Conservation (phyloP, 2,329 filamentous ascomycete species). For the Microsporum canis region DNA sequence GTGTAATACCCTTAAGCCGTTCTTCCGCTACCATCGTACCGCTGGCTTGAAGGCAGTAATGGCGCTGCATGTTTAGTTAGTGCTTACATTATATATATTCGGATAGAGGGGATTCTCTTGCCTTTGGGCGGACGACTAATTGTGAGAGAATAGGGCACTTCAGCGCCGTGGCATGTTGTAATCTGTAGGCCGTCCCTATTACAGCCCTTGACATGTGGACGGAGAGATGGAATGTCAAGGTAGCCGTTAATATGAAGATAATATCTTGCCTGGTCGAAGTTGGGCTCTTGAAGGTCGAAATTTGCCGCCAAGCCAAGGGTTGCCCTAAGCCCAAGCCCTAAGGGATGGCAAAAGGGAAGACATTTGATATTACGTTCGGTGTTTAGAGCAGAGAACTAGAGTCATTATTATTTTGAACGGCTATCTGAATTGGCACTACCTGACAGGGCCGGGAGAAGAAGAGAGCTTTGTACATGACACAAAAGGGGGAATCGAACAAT, state of each 20-base stretch:
- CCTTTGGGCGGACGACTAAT: background rate
- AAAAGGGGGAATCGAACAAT: background rate
- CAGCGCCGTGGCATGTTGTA: background rate
- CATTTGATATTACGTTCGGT: background rate
- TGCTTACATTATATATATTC: background rate
- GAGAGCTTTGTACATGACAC: background rate
- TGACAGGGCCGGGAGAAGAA: background rate
- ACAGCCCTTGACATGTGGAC: background rate
- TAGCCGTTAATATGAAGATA: too few species aligned
- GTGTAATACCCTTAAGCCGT: conserved; percentile 19
- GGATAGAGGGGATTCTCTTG: background rate
- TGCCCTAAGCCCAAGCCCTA: background rate
- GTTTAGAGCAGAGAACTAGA: too few species aligned
- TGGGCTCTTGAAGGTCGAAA: background rate
- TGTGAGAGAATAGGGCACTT: background rate
- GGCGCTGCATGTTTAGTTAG: background rate
- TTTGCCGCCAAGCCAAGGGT: background rate
- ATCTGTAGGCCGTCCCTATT: background rate
- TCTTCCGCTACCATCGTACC: background rate
- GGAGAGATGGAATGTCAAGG: background rate
- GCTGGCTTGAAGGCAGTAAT: background rate
- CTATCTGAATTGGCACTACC: background rate
- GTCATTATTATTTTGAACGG: background rate
- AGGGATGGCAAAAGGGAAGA: background rate
- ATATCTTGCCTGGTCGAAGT: background rate